These are phyloP conservation scores for Mrakia frigida DNA, from an alignment of 768 basidiomycete species.

Conservation along the genomic window DNA sequence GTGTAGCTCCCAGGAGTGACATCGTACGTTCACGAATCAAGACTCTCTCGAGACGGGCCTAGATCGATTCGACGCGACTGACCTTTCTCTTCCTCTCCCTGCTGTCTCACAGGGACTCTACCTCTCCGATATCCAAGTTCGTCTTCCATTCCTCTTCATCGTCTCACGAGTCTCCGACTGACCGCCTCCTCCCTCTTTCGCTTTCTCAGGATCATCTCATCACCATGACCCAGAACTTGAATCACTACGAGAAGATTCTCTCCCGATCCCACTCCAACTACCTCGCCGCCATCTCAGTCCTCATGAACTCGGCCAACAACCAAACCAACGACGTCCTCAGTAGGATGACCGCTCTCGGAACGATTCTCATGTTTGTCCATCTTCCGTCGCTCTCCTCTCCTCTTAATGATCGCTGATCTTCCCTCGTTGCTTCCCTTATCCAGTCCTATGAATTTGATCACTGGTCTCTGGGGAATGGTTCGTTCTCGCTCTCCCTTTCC, in stretches of 20 bases:
- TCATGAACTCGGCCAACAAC: slow-evolving; percentile 96
- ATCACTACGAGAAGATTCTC: slow-evolving; percentile 99
- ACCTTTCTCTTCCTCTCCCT: slow-evolving; percentile 5
- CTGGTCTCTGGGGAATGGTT: slow-evolving; percentile 87
- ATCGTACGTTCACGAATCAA: slow-evolving; percentile 48
- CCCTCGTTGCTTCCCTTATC: not conserved
- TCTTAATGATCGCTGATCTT: not conserved
- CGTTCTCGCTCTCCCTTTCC: not conserved
- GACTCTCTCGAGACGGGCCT: not conserved
- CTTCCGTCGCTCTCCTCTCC: not conserved
- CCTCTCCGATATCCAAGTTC: slow-evolving; percentile 82
- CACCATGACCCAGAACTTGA: slow-evolving; percentile 97
- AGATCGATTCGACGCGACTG: not conserved
- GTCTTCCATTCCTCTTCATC: not conserved
- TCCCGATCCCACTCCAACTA: slow-evolving; percentile 99
- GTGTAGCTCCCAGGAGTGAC: slow-evolving; percentile 93
- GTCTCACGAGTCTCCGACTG: not conserved
- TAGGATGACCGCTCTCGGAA: slow-evolving; percentile 66
- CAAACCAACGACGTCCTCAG: slow-evolving; percentile 95
- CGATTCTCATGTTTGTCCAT: slow-evolving; percentile 70
- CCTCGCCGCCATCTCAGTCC: slow-evolving; percentile 97
- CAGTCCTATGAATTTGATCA: slow-evolving; percentile 67
- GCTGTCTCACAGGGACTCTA: slow-evolving; percentile 66
- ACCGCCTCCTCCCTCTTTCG: not conserved
- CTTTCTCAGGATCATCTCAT: slow-evolving; percentile 77